Conservation (phyloP, 106 monocot species). For the Platanthera zijinensis region DNA sequence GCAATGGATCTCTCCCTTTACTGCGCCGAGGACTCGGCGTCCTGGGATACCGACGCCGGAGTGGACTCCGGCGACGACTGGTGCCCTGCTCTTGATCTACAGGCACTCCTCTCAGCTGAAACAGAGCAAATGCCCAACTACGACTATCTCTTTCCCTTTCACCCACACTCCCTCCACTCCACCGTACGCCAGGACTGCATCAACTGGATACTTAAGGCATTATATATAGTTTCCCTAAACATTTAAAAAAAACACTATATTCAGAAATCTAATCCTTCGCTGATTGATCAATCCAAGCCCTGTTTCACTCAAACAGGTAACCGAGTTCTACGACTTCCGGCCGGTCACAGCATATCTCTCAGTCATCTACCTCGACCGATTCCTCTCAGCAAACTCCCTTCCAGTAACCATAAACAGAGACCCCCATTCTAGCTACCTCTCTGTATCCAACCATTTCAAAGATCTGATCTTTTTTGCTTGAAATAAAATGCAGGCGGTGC, state of each 20-base stretch:
- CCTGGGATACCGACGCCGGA: slow-evolving; percentile 11
- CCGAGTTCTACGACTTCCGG: slow-evolving; percentile 42
- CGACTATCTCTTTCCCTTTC: slow-evolving; percentile 36
- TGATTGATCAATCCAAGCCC: not conserved
- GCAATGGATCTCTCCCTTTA: slow-evolving; percentile 13
- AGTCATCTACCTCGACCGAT: slow-evolving; percentile 80
- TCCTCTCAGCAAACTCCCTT: slow-evolving; percentile 44
- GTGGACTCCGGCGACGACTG: slow-evolving; percentile 9
- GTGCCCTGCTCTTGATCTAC: slow-evolving; percentile 3
- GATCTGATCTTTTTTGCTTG: not conserved
- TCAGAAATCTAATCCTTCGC: not conserved
- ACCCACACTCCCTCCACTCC: slow-evolving; percentile 27
- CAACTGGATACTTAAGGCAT: slow-evolving; percentile 70
- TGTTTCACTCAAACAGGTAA: slow-evolving; percentile 26
- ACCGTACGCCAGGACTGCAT: slow-evolving; percentile 44
- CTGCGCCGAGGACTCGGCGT: slow-evolving; percentile 24
- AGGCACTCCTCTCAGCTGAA: slow-evolving; percentile 36
- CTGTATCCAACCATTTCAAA: not conserved
- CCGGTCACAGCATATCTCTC: slow-evolving; percentile 55
- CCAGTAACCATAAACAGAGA: slow-evolving; percentile 18
- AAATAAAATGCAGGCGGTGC: not conserved
- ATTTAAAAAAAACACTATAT: not conserved
- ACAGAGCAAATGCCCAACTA: slow-evolving; percentile 20
- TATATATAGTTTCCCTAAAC: not conserved
- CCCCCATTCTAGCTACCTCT: not conserved